Conservation (phyloP, 768 basidiomycete species). For the Candolleomyces eurysporus region DNA sequence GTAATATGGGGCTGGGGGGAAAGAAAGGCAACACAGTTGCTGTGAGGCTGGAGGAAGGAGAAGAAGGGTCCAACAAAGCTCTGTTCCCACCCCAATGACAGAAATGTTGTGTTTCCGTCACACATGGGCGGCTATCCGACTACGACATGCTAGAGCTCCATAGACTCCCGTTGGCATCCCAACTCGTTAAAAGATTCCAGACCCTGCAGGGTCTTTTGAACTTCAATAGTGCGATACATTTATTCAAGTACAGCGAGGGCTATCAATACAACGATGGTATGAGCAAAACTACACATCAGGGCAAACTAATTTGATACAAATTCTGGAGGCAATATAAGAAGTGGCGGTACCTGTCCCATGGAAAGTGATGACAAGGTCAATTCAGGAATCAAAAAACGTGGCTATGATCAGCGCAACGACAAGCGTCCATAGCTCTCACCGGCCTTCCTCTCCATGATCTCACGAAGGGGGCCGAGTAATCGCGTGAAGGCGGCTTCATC, state of each 20-base stretch:
- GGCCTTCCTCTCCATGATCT: conserved; percentile 91
- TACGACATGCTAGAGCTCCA: neutral
- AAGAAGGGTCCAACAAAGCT: neutral
- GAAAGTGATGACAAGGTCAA: neutral
- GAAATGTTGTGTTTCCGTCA: neutral
- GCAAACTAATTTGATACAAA: neutral
- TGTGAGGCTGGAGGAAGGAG: neutral
- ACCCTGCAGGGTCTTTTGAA: neutral
- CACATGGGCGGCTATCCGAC: neutral
- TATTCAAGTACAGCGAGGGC: neutral
- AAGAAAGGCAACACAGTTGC: neutral
- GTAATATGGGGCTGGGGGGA: too few species aligned
- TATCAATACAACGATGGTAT: neutral
- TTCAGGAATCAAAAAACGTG: conserved; percentile 9
- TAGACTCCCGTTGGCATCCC: conserved; percentile 2
- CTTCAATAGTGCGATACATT: neutral
- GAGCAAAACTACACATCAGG: neutral
- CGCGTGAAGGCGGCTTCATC: conserved; percentile 94
- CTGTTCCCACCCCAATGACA: conserved; percentile 3
- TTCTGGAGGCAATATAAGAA: neutral
- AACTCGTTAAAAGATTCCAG: neutral
- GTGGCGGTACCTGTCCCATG: too few species aligned
- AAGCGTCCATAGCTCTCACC: conserved; percentile 63
- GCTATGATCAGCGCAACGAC: conserved; percentile 26
- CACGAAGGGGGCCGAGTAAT: conserved; percentile 86